Evolutionary conservation across 805 yeast genomes (phyloP).

Genomic region (Ogataea nitratoaversa): DNA sequence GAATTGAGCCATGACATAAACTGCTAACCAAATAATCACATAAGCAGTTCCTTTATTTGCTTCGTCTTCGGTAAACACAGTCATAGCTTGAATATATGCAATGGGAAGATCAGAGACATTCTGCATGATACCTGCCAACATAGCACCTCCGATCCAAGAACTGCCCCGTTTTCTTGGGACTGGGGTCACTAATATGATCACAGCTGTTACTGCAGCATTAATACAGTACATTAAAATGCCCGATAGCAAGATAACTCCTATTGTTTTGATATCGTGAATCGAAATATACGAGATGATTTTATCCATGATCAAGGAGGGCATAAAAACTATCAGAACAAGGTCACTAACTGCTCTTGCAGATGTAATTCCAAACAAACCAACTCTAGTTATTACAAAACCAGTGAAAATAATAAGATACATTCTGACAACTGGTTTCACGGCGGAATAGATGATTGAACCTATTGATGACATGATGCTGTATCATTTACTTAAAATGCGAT

Average conservation of each 20-base stretch:
- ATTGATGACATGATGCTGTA: constrained; percentile 14
- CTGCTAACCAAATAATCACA: constrained; percentile 52
- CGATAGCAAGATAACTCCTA: constrained; percentile 58
- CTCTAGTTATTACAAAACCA: constrained; percentile 59
- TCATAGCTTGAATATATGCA: constrained; percentile 67
- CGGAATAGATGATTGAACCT: constrained; percentile 33
- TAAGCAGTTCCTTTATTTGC: constrained; percentile 43
- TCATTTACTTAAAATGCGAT: neutral
- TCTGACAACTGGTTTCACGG: constrained; percentile 74
- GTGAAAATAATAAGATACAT: constrained; percentile 66
- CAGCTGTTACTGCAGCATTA: constrained; percentile 45
- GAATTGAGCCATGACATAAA: constrained; percentile 49
- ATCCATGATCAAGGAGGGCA: constrained; percentile 65
- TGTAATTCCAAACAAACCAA: constrained; percentile 56
- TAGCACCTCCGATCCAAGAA: constrained; percentile 68
- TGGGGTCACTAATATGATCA: constrained; percentile 32
- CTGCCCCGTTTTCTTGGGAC: constrained; percentile 42
- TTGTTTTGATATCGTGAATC: constrained; percentile 60
- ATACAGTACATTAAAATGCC: constrained; percentile 47
- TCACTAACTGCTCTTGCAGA: constrained; percentile 63
- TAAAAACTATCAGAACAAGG: constrained; percentile 52
- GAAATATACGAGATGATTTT: constrained; percentile 59
- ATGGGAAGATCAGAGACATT: constrained; percentile 76
- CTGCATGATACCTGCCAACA: constrained; percentile 68
- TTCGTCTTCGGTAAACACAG: constrained; percentile 32